Evolutionary conservation across 805 yeast genomes (phyloP), one percentile per base, ranked within the genome.

Genomic region (Clavispora santaluciae): DNA sequence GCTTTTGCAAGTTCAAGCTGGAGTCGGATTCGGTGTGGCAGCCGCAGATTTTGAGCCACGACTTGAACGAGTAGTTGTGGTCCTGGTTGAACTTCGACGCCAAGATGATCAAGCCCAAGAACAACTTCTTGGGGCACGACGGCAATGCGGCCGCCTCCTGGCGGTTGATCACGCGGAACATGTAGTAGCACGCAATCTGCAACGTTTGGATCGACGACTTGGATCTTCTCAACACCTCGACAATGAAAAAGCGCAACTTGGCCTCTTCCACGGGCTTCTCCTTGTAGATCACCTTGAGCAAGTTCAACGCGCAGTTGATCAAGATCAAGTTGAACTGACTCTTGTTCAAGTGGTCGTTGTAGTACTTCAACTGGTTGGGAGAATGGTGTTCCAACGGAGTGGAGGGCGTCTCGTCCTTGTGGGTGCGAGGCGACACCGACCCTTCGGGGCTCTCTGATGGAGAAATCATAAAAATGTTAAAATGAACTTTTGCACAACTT

Each of bases 11-110:
- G 17, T 76, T 55, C 30, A 84, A 69, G 22, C 45, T 48, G 10
- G 50, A 45, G 22, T 49, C 53, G 17, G 49, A 57, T 9, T 42
- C 53, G 6, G 54, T 52, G 30, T 59, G 55, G 50, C 67, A 54
- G 0, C 95, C 93, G 24, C 87, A 75, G 37, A 87, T 80, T 56
- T 78, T 76, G 38, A 83, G 68, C 95, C 95, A 87, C 5, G 85
- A 76, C 46, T 70, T 72, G 50, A 83, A 71, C 22, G 84, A 70
- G 60, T 76, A 85, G 56, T 81, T 83, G 38, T 78, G 75, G 61
- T 87, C 95, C 55, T 81, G 87, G 44, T 74, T 68, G 58, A 79
- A 85, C 57, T 87, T 87, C 39, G 82, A 75, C 4, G 93, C 81
- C 28, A 87, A 64, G 39, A 86, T 83, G 39, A 87, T 59, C 53